Conservation (phyloP, 805 yeast genomes). For the Spathaspora girioi region DNA sequence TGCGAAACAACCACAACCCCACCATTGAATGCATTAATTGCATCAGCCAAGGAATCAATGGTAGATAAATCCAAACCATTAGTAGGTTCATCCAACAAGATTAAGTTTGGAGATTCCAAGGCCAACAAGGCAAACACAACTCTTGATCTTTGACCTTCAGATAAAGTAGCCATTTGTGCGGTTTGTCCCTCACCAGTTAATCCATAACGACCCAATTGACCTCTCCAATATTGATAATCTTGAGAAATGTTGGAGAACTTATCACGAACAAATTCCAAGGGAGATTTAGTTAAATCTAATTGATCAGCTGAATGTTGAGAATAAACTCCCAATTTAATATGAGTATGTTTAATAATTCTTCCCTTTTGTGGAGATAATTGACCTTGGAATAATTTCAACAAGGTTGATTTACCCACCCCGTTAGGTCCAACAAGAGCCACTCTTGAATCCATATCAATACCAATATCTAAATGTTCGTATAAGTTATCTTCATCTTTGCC, state of each 20-base stretch:
- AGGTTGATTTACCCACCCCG: conserved; percentile 98
- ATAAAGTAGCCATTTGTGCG: conserved; percentile 95
- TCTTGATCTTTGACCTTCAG: conserved; percentile 99
- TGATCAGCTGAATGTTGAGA: conserved; percentile 99
- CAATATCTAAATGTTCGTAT: conserved; percentile 88
- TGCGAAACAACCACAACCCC: conserved; percentile 99
- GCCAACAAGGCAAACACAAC: conserved; percentile 97
- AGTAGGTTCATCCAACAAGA: conserved; percentile 97
- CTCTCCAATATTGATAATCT: conserved; percentile 98
- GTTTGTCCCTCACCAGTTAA: conserved; percentile 99
- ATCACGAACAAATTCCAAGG: conserved; percentile 95
- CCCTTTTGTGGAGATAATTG: conserved; percentile 85
- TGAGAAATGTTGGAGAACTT: conserved; percentile 86
- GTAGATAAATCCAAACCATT: conserved; percentile 99
- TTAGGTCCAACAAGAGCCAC: conserved; percentile 97
- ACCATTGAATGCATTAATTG: conserved; percentile 91
- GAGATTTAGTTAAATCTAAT: conserved; percentile 90
- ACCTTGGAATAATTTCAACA: conserved; percentile 96
- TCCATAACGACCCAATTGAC: conserved; percentile 96
- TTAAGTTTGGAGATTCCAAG: conserved; percentile 89
- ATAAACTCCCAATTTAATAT: conserved; percentile 96
- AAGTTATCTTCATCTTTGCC: conserved; percentile 80
- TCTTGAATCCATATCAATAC: conserved; percentile 99
- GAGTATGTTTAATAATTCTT: conserved; percentile 95
- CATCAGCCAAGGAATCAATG: conserved; percentile 95